Evolutionary conservation across 106 monocot genomes (phyloP), one percentile per base, ranked within the genome.

Genomic region (Dioscorea dumetorum): DNA sequence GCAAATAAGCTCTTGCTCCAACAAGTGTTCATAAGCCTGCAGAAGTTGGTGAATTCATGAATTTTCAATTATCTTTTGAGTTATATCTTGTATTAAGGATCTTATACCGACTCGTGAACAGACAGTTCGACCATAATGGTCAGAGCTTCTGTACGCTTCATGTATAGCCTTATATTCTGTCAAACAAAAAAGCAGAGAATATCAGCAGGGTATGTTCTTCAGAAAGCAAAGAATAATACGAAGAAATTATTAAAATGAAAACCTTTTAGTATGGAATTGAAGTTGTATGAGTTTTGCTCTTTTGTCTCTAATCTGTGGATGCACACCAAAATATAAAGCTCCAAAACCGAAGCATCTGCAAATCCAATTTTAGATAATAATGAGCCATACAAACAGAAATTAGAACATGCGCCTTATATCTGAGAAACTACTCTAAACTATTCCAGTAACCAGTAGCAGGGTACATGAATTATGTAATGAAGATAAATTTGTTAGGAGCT

Each of bases 251-350:
- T 10, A 41, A 41, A 41, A 41, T 3, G 10, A 6, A 8, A 6
- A 91, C 94, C 94, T 91, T 88, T 91, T 87, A 95, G 88, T 50
- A 91, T 60, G 33, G 88, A 84, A 35, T 70, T 88, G 78, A 95
- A 95, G 28, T 28, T 28, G 28, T 28, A 28, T 28, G 28, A 1
- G 28, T 63, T 79, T 63, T 86, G 86, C 50, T 91, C 95, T 62
- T 82, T 95, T 33, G 49, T 34, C 67, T 88, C 85, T 60, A 95
- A 67, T 66, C 91, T 88, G 70, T 80, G 67, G 88, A 95, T 91
- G 80, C 91, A 91, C 18, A 95, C 91, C 54, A 95, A 77, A 68
- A 95, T 82, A 72, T 95, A 95, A 35, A 95, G 86, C 76, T 95
- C 95, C 77, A 95, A 70, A 69, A 95, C 80, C 22, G 95, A 95